A percentile compares a stretch with the other conserved stretches of the same genome.
phyloP scores from a whole-genome alignment of 495 filamentous ascomycete species.

The Daldinia decipiens region DNA sequence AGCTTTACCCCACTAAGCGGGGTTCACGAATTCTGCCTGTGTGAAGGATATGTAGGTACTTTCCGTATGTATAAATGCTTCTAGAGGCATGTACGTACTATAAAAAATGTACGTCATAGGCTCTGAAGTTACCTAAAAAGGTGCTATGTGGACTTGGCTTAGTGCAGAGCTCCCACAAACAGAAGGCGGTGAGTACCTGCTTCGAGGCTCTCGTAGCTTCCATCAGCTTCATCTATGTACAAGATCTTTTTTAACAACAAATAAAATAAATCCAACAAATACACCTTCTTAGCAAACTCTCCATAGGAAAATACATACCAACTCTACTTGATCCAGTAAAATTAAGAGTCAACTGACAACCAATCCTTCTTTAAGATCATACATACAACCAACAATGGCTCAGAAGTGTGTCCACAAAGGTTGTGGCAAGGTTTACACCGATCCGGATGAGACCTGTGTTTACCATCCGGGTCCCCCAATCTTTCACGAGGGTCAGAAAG shows the following conservation, averaged over 20 bases:
- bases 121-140: slow-evolving; percentile 7
- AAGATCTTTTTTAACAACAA: not conserved
- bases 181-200: slow-evolving; percentile 42
- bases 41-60: not conserved
- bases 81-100: not conserved
- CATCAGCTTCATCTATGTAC: slow-evolving; percentile 29
- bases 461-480: slow-evolving; percentile 95
- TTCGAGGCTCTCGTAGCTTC: slow-evolving; percentile 42
- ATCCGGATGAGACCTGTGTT: slow-evolving; percentile 83
- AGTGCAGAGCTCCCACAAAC: slow-evolving; percentile 30
- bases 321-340: not conserved
- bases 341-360: not conserved
- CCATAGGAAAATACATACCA: slow-evolving; percentile 8
- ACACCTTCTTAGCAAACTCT: slow-evolving; percentile 6
- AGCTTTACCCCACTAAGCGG: slow-evolving; percentile 13
- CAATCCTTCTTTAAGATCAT: slow-evolving; percentile 1
- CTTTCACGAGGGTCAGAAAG: slow-evolving; percentile 99
- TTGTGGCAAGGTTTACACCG: slow-evolving; percentile 87
- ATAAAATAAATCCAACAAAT: not conserved
- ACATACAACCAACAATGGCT: slow-evolving; percentile 64
- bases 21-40: slow-evolving; percentile 21
- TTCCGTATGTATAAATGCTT: not conserved
- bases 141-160: not conserved
- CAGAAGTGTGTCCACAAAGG: slow-evolving; percentile 96
- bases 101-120: slow-evolving; percentile 32